Base-by-base conservation (phyloP, 108 stramenopile genomes). In the Ochromonas danica region DNA sequence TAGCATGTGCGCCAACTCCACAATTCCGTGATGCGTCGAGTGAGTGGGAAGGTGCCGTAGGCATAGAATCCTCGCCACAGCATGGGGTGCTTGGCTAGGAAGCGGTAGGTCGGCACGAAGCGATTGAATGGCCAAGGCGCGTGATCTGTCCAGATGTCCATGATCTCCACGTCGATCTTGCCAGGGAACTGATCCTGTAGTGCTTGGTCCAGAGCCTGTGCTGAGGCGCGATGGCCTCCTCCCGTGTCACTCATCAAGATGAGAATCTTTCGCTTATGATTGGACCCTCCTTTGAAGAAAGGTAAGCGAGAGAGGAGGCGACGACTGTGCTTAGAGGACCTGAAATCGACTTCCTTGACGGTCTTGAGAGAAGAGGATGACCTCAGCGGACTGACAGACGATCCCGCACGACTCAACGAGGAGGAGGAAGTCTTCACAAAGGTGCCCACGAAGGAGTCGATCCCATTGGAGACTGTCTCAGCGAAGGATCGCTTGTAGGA, bases 221-320 rank as follows among this genome's bases (percentile, higher is more conserved):
- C 93, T 14, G 93, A 94, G 22, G 97, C 97, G 62, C 95, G 83
- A 79, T 98, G 97, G n/a, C 97, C 97, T 22, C 97, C 97, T n/a
- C 97, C 97, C 0, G 97, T 98, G 87, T 98, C 97, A 39, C 91
- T 87, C 57, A 94, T 94, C 25, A 98, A 83, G 80, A 98, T 95
- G 40, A 98, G 82, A 38, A 98, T 87, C 67, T 91, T 92, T 51
- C 22, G 6, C 14, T 71, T 82, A 31, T 33, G 30, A 67, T 67
- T 67, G 10, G 6, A 36, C 17, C 63, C 63, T 3, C 35, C 63
- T 28, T 33, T 67, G 63, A 51, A 51, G 22, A 51, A 51, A 14
- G n/a, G n/a, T n/a, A n/a, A n/a, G n/a, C n/a, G n/a, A n/a, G n/a
- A n/a, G n/a, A n/a, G n/a, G n/a, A n/a, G n/a, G n/a, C 45, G 14